A percentile compares a stretch with the other conserved stretches of the same genome.
Evolutionary conservation across 176 grass and related monocot genomes (phyloP).

Genomic region (Melocanna baccifera): DNA sequence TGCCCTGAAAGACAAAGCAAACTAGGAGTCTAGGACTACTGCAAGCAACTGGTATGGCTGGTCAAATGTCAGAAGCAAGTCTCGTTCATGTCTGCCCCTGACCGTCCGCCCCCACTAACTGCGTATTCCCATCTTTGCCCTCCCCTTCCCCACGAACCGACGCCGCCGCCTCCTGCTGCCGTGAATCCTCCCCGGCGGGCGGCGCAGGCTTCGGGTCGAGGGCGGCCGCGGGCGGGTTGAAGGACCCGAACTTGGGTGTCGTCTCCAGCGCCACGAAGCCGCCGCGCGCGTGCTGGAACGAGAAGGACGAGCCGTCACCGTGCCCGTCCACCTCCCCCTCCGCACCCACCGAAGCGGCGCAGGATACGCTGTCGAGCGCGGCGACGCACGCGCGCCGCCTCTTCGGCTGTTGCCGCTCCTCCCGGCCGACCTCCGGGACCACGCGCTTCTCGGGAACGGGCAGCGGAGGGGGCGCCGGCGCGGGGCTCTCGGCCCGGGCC

Average conservation of each 20-base stretch:
- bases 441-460: conserved; percentile 23
- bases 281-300: conserved; percentile 58
- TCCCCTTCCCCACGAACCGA: background rate
- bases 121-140: conserved; percentile 11
- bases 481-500: conserved; percentile 52
- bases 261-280: conserved; percentile 61
- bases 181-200: background rate
- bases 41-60: background rate
- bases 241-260: conserved; percentile 89
- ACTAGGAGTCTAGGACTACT: background rate
- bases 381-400: conserved; percentile 60
- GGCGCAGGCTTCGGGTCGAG: background rate
- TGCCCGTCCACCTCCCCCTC: background rate
- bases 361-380: conserved; percentile 45
- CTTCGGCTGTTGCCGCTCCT: conserved; percentile 39
- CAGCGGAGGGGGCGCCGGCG: conserved; percentile 18
- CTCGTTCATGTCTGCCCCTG: background rate
- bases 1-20: background rate
- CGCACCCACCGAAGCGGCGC: background rate
- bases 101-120: background rate
- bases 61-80: background rate
- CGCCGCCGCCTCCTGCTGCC: background rate
- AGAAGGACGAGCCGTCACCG: conserved; percentile 51
- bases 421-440: background rate
- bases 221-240: conserved; percentile 37